Evolutionary conservation across 1,139 yeast species (phyloP).

Genomic region (Blastobotrys illinoisensis): DNA sequence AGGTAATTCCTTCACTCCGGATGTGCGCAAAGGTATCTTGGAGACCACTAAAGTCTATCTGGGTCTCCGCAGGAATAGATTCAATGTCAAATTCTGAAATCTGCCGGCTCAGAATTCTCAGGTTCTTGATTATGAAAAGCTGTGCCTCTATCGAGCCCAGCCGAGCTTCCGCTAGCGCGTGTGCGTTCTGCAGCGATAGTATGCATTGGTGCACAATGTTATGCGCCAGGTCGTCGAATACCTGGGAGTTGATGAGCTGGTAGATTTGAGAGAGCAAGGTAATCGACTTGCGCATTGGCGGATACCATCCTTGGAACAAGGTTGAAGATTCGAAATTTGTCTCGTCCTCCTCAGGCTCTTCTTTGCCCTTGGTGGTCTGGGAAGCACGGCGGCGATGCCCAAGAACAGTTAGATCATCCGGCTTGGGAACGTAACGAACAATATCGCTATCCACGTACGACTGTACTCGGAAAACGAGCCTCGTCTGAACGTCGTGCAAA

Average conservation of each 20-base stretch:
- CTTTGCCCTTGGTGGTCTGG: constrained; percentile 4
- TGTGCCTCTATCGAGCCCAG: constrained; percentile 52
- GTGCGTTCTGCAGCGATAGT: constrained; percentile 50
- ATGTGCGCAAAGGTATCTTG: constrained; percentile 51
- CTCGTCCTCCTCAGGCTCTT: constrained; percentile 1
- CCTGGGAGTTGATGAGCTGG: constrained; percentile 63
- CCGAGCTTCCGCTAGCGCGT: constrained; percentile 37
- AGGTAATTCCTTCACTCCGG: constrained; percentile 28
- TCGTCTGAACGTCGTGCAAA: constrained; percentile 68
- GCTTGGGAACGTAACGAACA: constrained; percentile 58
- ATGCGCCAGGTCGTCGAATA: constrained; percentile 88
- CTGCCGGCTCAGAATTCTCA: constrained; percentile 64
- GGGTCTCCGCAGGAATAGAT: constrained; percentile 61
- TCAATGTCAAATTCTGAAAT: constrained; percentile 78
- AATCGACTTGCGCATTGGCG: constrained; percentile 69
- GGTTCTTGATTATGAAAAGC: constrained; percentile 64
- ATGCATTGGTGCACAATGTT: constrained; percentile 78
- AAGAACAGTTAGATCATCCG: constrained; percentile 55
- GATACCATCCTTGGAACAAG: constrained; percentile 52
- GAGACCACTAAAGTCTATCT: constrained; percentile 68
- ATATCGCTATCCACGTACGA: constrained; percentile 64
- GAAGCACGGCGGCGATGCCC: constrained; percentile 39
- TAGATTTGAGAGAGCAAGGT: constrained; percentile 71
- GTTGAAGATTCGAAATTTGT: constrained; percentile 24
- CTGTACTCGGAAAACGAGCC: constrained; percentile 75